phyloP scores from a whole-genome alignment of 1,284 basidiomycete species.

The Cutaneotrichosporon mucoides region DNA sequence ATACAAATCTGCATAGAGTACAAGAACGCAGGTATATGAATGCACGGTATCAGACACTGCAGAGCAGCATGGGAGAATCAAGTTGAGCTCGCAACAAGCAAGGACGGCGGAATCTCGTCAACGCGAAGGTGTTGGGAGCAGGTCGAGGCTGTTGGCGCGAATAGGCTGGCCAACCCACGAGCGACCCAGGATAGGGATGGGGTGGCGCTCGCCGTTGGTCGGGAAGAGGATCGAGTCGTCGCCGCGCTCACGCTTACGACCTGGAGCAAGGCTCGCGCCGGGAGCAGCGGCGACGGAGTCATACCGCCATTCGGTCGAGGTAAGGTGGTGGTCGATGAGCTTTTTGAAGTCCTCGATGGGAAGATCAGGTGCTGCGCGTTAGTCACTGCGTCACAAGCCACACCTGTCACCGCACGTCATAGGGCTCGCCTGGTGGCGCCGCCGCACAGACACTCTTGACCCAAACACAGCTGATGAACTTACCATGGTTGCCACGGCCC shows the following conservation, averaged over 20 bases:
- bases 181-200: conserved; percentile 26
- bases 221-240: not conserved
- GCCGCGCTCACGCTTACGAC: not conserved
- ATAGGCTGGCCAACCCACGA: conserved; percentile 2
- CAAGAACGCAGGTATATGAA: not conserved
- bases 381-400: no score
- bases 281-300: not conserved
- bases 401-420: no score
- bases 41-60: not conserved
- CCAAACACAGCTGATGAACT: not conserved
- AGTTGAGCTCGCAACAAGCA: no score
- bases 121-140: no score
- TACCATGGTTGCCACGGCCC: conserved; percentile 13
- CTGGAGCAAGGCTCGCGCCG: no score
- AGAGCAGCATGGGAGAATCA: no score
- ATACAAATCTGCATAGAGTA: not conserved
- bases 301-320: conserved; percentile 39
- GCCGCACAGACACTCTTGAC: no score
- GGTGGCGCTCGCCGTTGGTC: conserved; percentile 14
- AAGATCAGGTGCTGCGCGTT: conserved; percentile 19
- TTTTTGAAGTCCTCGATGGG: conserved; percentile 26
- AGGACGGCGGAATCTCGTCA: no score
- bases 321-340: conserved; percentile 35
- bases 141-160: no score
- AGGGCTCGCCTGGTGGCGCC: no score